Conservation (phyloP, 1,139 yeast genomes). For the Nakaseomyces bracarensis region DNA sequence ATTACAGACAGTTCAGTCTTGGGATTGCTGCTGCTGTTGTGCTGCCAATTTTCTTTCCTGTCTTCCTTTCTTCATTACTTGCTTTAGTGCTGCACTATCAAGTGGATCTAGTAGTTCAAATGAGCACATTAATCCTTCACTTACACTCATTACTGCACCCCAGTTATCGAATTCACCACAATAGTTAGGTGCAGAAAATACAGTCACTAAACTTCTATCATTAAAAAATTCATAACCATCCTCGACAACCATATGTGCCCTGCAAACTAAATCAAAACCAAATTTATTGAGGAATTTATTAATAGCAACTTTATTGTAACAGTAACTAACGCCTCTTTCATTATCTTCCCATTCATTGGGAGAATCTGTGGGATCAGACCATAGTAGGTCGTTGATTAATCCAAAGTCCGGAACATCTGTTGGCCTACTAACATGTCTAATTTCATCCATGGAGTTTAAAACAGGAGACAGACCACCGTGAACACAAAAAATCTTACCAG, state of each 20-base stretch:
- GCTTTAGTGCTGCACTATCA: constrained; percentile 87
- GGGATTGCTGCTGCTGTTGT: constrained; percentile 1
- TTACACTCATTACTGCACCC: constrained; percentile 98
- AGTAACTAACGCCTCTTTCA: constrained; percentile 95
- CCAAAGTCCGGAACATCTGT: constrained; percentile 98
- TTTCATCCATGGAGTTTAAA: constrained; percentile 82
- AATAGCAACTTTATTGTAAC: constrained; percentile 87
- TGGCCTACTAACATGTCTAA: constrained; percentile 83
- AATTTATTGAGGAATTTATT: constrained; percentile 81
- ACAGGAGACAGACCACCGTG: constrained; percentile 97
- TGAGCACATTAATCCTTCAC: constrained; percentile 83
- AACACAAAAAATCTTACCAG: constrained; percentile 92
- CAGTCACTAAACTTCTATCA: constrained; percentile 87
- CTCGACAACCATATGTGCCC: constrained; percentile 98
- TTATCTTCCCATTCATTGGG: constrained; percentile 97
- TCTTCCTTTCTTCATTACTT: constrained; percentile 81
- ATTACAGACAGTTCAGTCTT: not conserved
- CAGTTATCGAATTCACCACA: constrained; percentile 98
- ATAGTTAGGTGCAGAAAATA: constrained; percentile 92
- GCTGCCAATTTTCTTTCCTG: constrained; percentile 61
- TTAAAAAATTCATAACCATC: constrained; percentile 97
- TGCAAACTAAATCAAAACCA: constrained; percentile 87
- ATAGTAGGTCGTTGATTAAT: constrained; percentile 75
- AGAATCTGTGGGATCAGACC: constrained; percentile 97
- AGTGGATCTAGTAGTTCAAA: constrained; percentile 90